Base-by-base conservation (phyloP, 768 basidiomycete species). In the Serpula lacrymans region DNA sequence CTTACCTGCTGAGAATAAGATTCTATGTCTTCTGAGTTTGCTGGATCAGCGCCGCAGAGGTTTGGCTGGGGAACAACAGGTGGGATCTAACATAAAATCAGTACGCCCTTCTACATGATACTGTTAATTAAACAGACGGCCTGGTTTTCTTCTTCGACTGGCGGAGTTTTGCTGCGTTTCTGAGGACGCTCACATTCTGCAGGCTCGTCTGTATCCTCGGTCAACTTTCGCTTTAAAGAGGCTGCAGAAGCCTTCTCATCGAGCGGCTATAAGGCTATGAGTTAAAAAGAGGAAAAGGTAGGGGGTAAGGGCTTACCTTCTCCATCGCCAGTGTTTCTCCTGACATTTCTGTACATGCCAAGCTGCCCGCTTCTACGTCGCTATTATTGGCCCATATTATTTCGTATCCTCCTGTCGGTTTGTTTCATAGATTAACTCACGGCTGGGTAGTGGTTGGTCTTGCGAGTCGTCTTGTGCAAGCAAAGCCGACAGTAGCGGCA, bases 401-500 rank as follows among this genome's bases (percentile, higher is more conserved):
- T 47, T 34, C 18, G 49, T 48, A 60, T 49, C 52, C n/a, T n/a
- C n/a, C n/a, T n/a, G 60, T 53, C 48, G 49, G 42, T 54, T 21
- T 60, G 50, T 49, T 32, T 59, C 49, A 48, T 50, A 48, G 53
- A n/a, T n/a, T 42, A 52, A 62, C 60, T 64, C 45, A 64, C 60
- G 46, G 51, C 52, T 45, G 50, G 51, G 48, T 4, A 18, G 20
- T 14, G 20, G n/a, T 51, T 42, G 50, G 38, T 14, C 37, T 42
- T 43, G 21, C 47, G n/a, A 25, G 55, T 42, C 70, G 72, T 37
- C 77, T 72, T 16, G 71, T 61, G 46, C 68, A 78, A 3, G 76
- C 74, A 47, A 80, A 81, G 36, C 78, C 75, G 18, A 80, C 69
- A 11, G 74, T 75, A 6, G 77, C 78, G 39, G 78, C 77, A 47